Base-by-base conservation (phyloP, 164 flowering plant genomes). In the Annona squamosa region DNA sequence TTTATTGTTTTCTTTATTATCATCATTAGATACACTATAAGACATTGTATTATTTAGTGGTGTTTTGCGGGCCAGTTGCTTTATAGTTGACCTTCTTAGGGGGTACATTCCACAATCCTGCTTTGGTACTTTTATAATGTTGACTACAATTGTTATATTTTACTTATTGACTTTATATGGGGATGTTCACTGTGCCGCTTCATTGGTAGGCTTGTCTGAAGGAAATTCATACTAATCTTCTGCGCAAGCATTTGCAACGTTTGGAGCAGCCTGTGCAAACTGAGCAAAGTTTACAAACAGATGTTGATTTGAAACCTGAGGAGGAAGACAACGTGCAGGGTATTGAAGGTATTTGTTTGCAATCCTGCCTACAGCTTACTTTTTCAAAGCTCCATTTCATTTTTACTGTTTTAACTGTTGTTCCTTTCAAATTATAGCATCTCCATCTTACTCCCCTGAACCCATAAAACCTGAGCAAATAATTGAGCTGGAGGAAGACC, bases 181-280 rank as follows among this genome's bases (percentile, higher is more conserved):
- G 73, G 64, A 59, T 46, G 65, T 63, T 19, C 37, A 6, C 73
- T 18, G 61, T 6, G 12, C 67, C 71, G 19, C 17, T 80, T 69
- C 65, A 71, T 68, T 70, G 57, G 61, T 86, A 95, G 99, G 97
- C 99, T 67, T 91, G 93, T 76, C 79, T 96, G 77, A 92, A 83
- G 82, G 99, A 93, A 84, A 92, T 93, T 61, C 98, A 96, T 82
- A 72, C 94, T 18, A 87, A 84, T 76, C 80, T 91, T 86, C 74
- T 93, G 79, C 91, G 87, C 18, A 81, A 84, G 75, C 93, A 93
- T 87, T 82, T 93, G 18, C 79, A 82, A 66, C 90, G 87, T 77
- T 90, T 90, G 72, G 95, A 92, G 77, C 88, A 84, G 73, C 92
- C 88, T 65, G 46, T 77, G 62, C 82, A 81, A 26, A 76, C 65